Evolutionary conservation across 106 monocot genomes (phyloP).

Genomic region (Dendrobium catenatum): DNA sequence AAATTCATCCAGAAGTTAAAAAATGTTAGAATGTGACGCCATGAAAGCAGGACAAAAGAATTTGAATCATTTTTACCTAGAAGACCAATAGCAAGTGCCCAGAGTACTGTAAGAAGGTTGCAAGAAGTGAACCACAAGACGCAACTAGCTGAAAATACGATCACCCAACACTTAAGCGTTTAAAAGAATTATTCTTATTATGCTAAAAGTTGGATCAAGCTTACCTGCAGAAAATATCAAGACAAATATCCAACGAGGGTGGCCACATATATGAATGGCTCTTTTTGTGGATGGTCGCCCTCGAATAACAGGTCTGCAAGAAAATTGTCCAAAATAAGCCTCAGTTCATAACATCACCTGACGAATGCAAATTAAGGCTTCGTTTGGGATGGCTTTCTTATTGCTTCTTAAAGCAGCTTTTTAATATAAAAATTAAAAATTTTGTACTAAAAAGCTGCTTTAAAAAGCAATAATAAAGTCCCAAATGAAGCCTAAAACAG

Average conservation of each 20-base stretch:
- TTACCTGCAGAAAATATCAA: conserved; percentile 72
- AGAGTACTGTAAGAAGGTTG: conserved; percentile 58
- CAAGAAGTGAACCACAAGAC: conserved; percentile 66
- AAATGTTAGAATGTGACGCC: not conserved
- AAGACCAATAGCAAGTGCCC: conserved; percentile 61
- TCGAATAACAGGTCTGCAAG: conserved; percentile 79
- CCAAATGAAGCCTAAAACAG: not conserved
- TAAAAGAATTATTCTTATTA: not conserved
- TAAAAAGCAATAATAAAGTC: no score
- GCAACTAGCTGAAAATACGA: conserved; percentile 48
- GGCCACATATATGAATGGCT: conserved; percentile 90
- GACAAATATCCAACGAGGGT: conserved; percentile 94
- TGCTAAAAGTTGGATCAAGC: not conserved
- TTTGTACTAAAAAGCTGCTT: no score
- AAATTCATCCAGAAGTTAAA: conserved; percentile 10
- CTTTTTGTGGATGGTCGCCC: conserved; percentile 72
- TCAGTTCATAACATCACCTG: not conserved
- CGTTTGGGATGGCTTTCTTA: no score
- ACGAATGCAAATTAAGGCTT: not conserved
- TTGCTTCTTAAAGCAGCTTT: no score
- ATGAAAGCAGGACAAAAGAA: not conserved
- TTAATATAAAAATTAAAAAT: no score
- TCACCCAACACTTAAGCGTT: not conserved
- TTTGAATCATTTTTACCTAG: conserved; percentile 38
- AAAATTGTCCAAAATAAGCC: not conserved